A percentile compares a stretch with the other conserved stretches of the same genome.
Conservation (phyloP, 176 grass and related monocot genomes). For the Panicum miliaceum region DNA sequence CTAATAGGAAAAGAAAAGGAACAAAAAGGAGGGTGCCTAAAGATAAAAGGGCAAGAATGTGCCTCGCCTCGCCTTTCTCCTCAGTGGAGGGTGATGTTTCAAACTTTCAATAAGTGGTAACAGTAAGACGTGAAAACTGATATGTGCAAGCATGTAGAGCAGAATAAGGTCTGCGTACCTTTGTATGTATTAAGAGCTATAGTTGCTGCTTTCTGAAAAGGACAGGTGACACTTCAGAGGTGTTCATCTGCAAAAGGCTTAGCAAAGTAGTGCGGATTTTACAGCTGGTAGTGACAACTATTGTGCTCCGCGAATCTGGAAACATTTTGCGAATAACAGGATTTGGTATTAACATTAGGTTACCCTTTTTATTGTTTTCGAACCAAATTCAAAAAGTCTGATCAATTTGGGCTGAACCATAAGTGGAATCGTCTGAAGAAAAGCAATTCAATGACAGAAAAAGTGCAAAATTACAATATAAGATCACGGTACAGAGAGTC, state of each 20-base stretch:
- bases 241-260: slow-evolving; percentile 9
- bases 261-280: slow-evolving; percentile 3
- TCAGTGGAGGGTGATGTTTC: slow-evolving; percentile 35
- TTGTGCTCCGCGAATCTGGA: neutral
- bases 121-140: slow-evolving; percentile 16
- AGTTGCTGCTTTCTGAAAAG: slow-evolving; percentile 12
- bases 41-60: slow-evolving; percentile 28
- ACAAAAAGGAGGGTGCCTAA: slow-evolving; percentile 2
- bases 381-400: neutral
- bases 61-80: slow-evolving; percentile 32
- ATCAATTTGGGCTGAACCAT: neutral
- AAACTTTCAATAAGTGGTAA: slow-evolving; percentile 22
- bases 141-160: neutral
- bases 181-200: neutral
- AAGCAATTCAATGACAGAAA: neutral
- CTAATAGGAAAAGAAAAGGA: slow-evolving; percentile 26
- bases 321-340: neutral
- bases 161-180: slow-evolving; percentile 22
- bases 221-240: neutral
- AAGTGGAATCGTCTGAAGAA: slow-evolving; percentile 12
- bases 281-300: neutral
- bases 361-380: neutral
- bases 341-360: neutral
- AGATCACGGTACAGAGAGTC: neutral
- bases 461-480: neutral